Evolutionary conservation across 208 protist species (phyloP).

Genomic region (Phytomonas francai): DNA sequence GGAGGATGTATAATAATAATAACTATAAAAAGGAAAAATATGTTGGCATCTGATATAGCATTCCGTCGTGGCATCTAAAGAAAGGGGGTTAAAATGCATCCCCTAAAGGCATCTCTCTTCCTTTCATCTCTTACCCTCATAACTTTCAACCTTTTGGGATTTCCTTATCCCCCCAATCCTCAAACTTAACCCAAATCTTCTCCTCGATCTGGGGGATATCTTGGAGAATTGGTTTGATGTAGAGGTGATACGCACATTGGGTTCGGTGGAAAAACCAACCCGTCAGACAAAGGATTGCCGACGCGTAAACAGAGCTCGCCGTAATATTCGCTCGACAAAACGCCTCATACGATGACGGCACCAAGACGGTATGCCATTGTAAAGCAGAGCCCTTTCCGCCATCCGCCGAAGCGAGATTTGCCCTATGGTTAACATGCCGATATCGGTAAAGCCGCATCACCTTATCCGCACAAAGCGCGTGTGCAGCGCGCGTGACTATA

Average conservation of each 20-base stretch:
- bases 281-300: constrained; percentile 24
- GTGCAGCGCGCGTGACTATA: constrained; percentile 12
- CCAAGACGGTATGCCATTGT: constrained; percentile 3
- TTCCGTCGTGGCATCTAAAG: neutral
- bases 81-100: neutral
- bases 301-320: constrained; percentile 12
- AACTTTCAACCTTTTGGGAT: neutral
- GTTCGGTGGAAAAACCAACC: constrained; percentile 14
- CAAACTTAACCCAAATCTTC: constrained; percentile 17
- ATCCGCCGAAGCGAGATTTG: neutral
- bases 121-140: neutral
- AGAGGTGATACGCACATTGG: constrained; percentile 14
- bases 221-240: constrained; percentile 8
- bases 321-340: constrained; percentile 21
- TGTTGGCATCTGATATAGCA: neutral
- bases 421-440: neutral
- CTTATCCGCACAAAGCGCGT: constrained; percentile 13
- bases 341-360: constrained; percentile 18
- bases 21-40: neutral
- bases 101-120: neutral
- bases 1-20: neutral
- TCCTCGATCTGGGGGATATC: constrained; percentile 7
- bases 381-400: neutral
- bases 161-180: constrained; percentile 41
- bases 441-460: constrained; percentile 15